phyloP scores from a whole-genome alignment of 345 rosid genomes.

The Xanthoceras sorbifolium region DNA sequence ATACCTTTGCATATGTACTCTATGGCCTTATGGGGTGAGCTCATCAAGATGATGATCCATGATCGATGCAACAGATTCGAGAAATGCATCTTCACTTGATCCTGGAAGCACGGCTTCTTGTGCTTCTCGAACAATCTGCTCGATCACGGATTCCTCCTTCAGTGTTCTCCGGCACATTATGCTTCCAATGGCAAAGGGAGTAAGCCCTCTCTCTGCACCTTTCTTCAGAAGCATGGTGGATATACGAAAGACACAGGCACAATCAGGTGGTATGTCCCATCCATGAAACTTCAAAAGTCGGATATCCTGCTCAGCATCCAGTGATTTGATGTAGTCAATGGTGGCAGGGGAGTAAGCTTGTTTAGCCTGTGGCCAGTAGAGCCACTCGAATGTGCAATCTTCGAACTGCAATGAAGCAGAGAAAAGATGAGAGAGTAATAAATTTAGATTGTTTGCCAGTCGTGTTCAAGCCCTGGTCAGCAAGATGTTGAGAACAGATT shows the following conservation, averaged over 20 bases:
- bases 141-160: conserved; percentile 59
- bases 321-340: conserved; percentile 56
- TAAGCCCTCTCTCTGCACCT: conserved; percentile 66
- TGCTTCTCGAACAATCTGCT: conserved; percentile 64
- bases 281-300: conserved; percentile 63
- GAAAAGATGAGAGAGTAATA: conserved; percentile 13
- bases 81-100: conserved; percentile 56
- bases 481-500: not conserved
- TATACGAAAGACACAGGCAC: conserved; percentile 55
- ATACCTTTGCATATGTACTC: conserved; percentile 13
- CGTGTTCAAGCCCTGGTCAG: not conserved
- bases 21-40: conserved; percentile 14
- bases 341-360: conserved; percentile 59
- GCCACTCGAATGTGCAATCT: conserved; percentile 94
- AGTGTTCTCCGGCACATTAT: conserved; percentile 77
- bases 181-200: conserved; percentile 72
- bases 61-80: conserved; percentile 48
- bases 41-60: conserved; percentile 57
- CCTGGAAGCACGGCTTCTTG: conserved; percentile 51
- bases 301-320: conserved; percentile 70
- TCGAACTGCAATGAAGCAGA: conserved; percentile 55
- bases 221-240: conserved; percentile 88
- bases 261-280: conserved; percentile 61
- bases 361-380: conserved; percentile 89
- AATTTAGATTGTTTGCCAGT: not conserved